Conservation (phyloP, 108 stramenopile genomes). For the Fragilariopsis cylindrus region DNA sequence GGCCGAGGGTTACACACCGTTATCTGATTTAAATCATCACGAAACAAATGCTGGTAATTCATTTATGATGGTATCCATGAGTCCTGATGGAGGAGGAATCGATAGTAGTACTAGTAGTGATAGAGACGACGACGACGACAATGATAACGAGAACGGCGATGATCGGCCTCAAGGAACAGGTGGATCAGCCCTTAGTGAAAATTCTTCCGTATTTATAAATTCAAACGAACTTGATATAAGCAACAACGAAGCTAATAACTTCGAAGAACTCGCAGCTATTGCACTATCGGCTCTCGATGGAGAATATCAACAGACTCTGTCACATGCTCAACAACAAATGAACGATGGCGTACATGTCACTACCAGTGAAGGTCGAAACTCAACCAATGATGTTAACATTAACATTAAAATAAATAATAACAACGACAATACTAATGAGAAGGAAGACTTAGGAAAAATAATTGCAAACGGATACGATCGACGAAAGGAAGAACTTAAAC, state of each 20-base stretch:
- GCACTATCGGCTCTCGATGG: conserved; percentile 34
- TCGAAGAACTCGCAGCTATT: conserved; percentile 33
- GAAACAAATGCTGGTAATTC: background rate
- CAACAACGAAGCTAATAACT: conserved; percentile 8
- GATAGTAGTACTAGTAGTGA: conserved; percentile 6
- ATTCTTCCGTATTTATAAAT: background rate
- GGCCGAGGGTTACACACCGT: conserved; percentile 37
- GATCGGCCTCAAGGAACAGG: background rate
- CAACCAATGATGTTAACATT: background rate
- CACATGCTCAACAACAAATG: background rate
- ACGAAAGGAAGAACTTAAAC: conserved; percentile 12
- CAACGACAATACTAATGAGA: background rate
- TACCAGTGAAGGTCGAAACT: background rate
- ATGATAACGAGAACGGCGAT: conserved; percentile 1
- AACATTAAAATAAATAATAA: background rate
- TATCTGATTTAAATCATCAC: conserved; percentile 21
- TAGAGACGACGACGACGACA: background rate
- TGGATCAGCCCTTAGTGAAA: background rate
- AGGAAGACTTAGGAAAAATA: conserved; percentile 13
- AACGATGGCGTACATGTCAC: too few relatives aligned
- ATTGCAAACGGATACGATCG: conserved; percentile 24
- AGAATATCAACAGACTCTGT: conserved; percentile 39
- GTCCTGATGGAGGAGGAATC: conserved; percentile 19
- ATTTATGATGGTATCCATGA: conserved; percentile 22
- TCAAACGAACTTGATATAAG: background rate